Conservation (phyloP, 495 filamentous ascomycete genomes). For the Penicillium fimorum region DNA sequence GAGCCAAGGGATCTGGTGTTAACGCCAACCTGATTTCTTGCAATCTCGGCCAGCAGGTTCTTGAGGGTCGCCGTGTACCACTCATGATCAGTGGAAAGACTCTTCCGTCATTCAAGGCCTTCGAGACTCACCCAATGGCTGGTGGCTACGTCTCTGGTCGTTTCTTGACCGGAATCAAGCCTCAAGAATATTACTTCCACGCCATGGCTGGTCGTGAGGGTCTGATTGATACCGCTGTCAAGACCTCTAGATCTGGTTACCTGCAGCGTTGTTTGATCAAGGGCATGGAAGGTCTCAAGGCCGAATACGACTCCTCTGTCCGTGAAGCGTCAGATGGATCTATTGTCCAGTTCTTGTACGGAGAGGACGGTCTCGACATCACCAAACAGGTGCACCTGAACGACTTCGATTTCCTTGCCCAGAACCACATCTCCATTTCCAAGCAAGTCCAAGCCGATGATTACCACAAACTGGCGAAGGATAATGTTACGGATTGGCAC, state of each 20-base stretch:
- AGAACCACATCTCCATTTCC: constrained; percentile 65
- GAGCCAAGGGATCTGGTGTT: constrained; percentile 88
- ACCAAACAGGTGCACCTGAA: constrained; percentile 89
- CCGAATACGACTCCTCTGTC: constrained; percentile 91
- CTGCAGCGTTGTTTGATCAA: constrained; percentile 97
- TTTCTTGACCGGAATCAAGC: constrained; percentile 96
- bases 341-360: constrained; percentile 92
- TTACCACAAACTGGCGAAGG: constrained; percentile 53
- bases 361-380: constrained; percentile 93
- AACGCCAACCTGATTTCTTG: constrained; percentile 98
- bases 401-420: constrained; percentile 85
- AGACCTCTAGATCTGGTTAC: constrained; percentile 95
- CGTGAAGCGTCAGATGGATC: constrained; percentile 84
- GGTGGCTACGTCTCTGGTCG: constrained; percentile 94
- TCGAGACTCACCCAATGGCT: constrained; percentile 82
- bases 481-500: constrained; percentile 50
- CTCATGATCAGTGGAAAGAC: constrained; percentile 98
- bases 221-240: constrained; percentile 98
- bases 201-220: constrained; percentile 99
- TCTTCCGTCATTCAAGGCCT: constrained; percentile 89
- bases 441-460: constrained; percentile 51
- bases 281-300: constrained; percentile 93
- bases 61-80: constrained; percentile 93
- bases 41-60: constrained; percentile 93
- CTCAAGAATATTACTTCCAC: constrained; percentile 99